phyloP scores from a whole-genome alignment of 768 basidiomycete genomes.

The Trametes coccinea region DNA sequence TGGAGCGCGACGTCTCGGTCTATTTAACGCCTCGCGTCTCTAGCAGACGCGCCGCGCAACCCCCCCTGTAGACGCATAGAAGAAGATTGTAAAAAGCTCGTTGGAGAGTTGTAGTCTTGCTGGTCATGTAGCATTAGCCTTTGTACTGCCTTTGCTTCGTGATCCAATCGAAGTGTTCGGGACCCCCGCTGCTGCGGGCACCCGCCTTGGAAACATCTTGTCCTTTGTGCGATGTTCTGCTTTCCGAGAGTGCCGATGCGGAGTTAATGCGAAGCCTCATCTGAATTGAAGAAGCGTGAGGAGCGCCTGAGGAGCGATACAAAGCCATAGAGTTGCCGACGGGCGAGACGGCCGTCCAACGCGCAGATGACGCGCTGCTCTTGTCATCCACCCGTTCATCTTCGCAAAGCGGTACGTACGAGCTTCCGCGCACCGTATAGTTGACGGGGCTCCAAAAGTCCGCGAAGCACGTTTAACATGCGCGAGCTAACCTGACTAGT shows the following conservation, averaged over 20 bases:
- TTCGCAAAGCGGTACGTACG: too few species aligned
- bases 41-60: constrained; percentile 9
- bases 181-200: background rate
- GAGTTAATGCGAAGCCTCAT: too few species aligned
- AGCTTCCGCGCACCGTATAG: too few species aligned
- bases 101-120: constrained; percentile 1
- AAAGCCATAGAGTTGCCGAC: too few species aligned
- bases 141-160: constrained; percentile 6
- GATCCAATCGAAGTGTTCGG: constrained; percentile 8
- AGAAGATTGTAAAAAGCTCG: constrained; percentile 15
- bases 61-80: constrained; percentile 5
- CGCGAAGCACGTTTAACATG: too few species aligned
- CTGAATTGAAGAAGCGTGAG: too few species aligned
- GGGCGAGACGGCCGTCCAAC: too few species aligned
- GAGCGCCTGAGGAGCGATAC: too few species aligned
- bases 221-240: background rate
- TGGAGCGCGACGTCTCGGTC: constrained; percentile 10
- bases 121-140: constrained; percentile 17
- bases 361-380: too few species aligned
- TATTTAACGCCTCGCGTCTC: constrained; percentile 10
- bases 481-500: too few species aligned
- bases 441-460: too few species aligned
- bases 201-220: background rate
- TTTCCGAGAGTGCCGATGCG: background rate
- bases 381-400: too few species aligned